Evolutionary conservation across 2,329 filamentous ascomycete species (phyloP), one percentile per base, ranked within the genome.

Genomic region (Bipolaris zeicola): DNA sequence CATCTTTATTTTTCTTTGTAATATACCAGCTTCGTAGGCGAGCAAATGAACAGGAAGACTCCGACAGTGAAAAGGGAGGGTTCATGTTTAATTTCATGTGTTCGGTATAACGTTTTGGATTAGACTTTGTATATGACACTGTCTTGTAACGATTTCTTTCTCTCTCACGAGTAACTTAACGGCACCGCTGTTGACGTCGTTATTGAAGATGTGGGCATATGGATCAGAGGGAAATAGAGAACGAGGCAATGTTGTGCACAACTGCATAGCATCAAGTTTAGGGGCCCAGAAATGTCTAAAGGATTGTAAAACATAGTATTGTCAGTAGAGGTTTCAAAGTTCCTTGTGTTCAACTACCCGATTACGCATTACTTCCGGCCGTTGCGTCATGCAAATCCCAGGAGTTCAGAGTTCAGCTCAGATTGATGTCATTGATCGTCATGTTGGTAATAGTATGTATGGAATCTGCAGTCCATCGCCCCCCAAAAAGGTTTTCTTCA

Each of bases 391-490:
- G 20, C 7, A 26, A n/a, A 24, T 8, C 14, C 22, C n/a, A 26
- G 28, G 22, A 26, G 14, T 26, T 22, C n/a, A 24, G 18, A 26
- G 22, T 31, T 42, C 20, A n/a, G 39, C 52, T 53, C 38, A n/a
- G 16, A 33, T 39, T 48, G 18, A 57, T 57, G 39, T 53, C 44
- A 49, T 55, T 57, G 28, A 28, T 52, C 50, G 28, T 57, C 43
- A 41, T 53, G 10, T 43, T 10, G 34, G 41, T 26, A 49, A 47
- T 37, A 47, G 18, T 53, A 44, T 38, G 38, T 42, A 16, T 57
- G 42, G 36, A 44, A 53, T 46, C 10, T 41, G 20, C 55, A 50
- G 26, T 46, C 34, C 45, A 46, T 50, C 34, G 45, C 50, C 28
- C 10, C 3, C 10, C 28, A 31, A 54, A 54, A 41, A 57, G 39